Conservation (phyloP, 345 rosid genomes). For the Bretschneidera sinensis region DNA sequence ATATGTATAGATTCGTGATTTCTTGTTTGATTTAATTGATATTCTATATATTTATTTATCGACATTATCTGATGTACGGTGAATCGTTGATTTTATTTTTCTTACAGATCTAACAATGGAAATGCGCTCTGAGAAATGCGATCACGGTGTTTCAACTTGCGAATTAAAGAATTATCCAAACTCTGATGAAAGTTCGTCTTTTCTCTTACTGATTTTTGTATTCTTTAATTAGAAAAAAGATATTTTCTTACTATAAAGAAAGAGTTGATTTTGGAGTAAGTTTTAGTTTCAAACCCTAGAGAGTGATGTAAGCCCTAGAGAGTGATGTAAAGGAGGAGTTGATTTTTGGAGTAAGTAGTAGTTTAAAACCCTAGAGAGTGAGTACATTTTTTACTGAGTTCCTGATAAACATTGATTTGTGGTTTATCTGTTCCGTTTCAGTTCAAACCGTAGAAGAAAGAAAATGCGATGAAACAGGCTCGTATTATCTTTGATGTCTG, state of each 20-base stretch:
- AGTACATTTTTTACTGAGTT: no score
- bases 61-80: background rate
- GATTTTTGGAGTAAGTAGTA: no score
- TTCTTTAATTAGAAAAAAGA: no score
- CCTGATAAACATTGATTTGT: no score
- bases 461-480: background rate
- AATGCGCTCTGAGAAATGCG: conserved; percentile 8
- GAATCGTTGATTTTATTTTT: conserved; percentile 8
- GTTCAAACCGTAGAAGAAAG: background rate
- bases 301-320: no score
- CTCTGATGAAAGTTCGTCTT: conserved; percentile 11
- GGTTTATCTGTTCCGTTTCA: background rate
- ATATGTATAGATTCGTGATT: no score
- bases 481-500: background rate
- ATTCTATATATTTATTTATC: conserved; percentile 7
- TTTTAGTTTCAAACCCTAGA: no score
- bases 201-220: no score
- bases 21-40: conserved; percentile 9
- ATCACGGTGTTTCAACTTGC: background rate
- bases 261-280: no score
- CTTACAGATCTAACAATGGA: conserved; percentile 23
- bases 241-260: no score
- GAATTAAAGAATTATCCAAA: background rate
- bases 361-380: no score
- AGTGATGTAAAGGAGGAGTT: no score